Conservation (phyloP, 768 basidiomycete genomes). For the Boletus rubroflammeus region DNA sequence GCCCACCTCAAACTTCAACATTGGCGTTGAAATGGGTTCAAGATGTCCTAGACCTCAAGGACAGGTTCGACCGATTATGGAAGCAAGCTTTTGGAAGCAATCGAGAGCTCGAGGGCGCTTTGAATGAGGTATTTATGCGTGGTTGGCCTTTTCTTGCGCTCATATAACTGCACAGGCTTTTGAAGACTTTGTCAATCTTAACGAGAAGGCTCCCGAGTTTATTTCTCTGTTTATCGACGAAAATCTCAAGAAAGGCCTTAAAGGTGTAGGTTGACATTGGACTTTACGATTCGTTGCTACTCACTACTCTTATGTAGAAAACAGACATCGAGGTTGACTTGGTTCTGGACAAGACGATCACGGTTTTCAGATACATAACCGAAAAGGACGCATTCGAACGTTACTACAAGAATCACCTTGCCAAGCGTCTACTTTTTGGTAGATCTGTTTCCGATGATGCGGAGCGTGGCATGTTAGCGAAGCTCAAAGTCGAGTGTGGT, state of each 20-base stretch:
- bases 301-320: constrained; percentile 57
- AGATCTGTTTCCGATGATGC: constrained; percentile 97
- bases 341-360: constrained; percentile 93
- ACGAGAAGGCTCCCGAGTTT: constrained; percentile 86
- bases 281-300: background rate
- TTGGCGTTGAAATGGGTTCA: constrained; percentile 91
- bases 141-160: background rate
- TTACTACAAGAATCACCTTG: constrained; percentile 95
- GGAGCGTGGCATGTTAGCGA: constrained; percentile 94
- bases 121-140: constrained; percentile 70
- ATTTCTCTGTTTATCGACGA: constrained; percentile 98
- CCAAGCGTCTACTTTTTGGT: constrained; percentile 81
- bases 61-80: constrained; percentile 82
- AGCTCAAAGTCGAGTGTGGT: constrained; percentile 95
- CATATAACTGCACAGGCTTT: constrained; percentile 63
- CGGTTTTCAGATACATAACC: constrained; percentile 86
- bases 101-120: constrained; percentile 69
- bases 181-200: constrained; percentile 83
- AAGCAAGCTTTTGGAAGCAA: constrained; percentile 66
- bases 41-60: constrained; percentile 85
- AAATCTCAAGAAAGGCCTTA: constrained; percentile 89
- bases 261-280: constrained; percentile 61
- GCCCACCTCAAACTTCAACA: constrained; percentile 40
- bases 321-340: constrained; percentile 86
- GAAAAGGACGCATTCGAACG: constrained; percentile 98